Evolutionary conservation across 2,329 filamentous ascomycete genomes (phyloP), one percentile per base, ranked within the genome.

Genomic region (Neofusicoccum umdonicola): DNA sequence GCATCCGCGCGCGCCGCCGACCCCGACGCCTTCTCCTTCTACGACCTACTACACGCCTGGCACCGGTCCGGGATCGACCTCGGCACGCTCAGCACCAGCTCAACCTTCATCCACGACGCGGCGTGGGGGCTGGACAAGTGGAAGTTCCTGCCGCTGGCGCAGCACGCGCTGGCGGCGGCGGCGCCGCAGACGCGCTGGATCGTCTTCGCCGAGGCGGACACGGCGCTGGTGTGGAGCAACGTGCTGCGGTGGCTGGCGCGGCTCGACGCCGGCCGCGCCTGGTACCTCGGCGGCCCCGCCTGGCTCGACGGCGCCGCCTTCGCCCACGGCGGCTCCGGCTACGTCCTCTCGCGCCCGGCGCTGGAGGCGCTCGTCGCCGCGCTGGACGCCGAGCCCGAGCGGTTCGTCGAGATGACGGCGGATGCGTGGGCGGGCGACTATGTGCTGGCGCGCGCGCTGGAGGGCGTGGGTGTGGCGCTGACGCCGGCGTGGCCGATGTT

Each of bases 241-340:
- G 69, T 80, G 27, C 70, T 81, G 12, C 72, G 76, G 17, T 80
- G 79, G 65, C 74, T 81, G 22, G 67, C 48, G 72, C 27, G 73
- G 9, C 73, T 81, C 48, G 77, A 81, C 64, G 67, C 72, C 34
- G 72, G 65, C 47, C 76, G 78, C 64, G 71, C 74, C 1, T 75
- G 79, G 66, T 81, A 81, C 67, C 74, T 79, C 17, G 79, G 79
- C 65, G 76, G 76, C 65, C 78, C 79, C 52, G 74, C 77, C 45
- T 77, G 75, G 71, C 79, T 82, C 39, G 37, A n/a, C 7, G 5
- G 13, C n/a, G 78, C 81, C 6, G 76, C 83, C n/a, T 86, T 85
- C 69, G 83, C 80, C 0, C 81, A 85, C 65, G 83, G 83, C 12
- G 84, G 84, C 0, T 81, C 79, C 4, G 83, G 83, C 4, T 83